phyloP scores from a whole-genome alignment of 148 eudicot genomes.

The Silene conica region DNA sequence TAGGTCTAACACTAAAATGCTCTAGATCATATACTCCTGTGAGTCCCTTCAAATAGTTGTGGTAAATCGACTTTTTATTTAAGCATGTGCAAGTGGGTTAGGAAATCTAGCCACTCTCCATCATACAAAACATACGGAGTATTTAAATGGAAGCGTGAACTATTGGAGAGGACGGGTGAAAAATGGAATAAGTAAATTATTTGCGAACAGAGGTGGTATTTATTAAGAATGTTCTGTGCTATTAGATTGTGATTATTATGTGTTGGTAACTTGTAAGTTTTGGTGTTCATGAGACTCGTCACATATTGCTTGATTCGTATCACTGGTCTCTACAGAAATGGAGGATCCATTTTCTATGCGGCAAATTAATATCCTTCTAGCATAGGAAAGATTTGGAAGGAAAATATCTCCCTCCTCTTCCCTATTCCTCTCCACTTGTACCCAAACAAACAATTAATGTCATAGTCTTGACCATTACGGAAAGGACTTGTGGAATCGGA shows the following conservation, averaged over 20 bases:
- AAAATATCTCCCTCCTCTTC: not conserved
- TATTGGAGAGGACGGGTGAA: too few relatives aligned
- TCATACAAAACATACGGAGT: not conserved
- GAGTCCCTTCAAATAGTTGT: not conserved
- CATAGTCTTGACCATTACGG: not conserved
- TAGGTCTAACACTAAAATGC: not conserved
- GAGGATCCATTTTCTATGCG: not conserved
- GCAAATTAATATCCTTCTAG: not conserved
- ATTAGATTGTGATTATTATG: not conserved
- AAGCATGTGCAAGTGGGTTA: not conserved
- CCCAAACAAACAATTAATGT: not conserved
- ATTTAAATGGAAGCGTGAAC: too few relatives aligned
- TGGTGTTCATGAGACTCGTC: not conserved
- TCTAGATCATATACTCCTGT: too few relatives aligned
- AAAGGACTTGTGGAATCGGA: not conserved
- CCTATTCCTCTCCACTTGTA: not conserved
- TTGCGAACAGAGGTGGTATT: too few relatives aligned
- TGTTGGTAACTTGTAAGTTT: slow-evolving; percentile 3
- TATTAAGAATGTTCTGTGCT: too few relatives aligned
- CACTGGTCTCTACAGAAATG: not conserved
- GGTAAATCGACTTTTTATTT: not conserved
- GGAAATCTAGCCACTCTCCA: not conserved
- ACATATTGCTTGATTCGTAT: not conserved
- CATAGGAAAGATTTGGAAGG: not conserved
- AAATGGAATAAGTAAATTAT: too few relatives aligned